Evolutionary conservation across 768 basidiomycete species (phyloP), one percentile per base, ranked within the genome.

Genomic region (Termitomyces sp.): DNA sequence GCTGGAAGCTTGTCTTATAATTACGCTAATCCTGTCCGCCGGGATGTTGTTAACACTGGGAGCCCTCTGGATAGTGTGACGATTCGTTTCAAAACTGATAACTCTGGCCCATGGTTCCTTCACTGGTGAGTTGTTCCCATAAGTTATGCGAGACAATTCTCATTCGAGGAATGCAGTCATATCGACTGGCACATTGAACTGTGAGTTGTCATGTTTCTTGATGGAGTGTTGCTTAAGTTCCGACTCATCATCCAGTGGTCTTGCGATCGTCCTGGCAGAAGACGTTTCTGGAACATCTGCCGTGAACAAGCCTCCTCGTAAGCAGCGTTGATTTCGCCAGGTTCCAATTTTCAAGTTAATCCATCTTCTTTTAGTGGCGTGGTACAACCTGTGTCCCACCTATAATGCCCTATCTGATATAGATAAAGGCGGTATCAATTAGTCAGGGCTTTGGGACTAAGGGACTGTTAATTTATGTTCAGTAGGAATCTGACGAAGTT

Each of bases 51-150:
- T 20, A 68, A 61, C 32, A 66, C 64, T 13, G 74, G 74, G 4
- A 25, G 40, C 15, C 43, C 59, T 1, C 60, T 52, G 9, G 71
- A 75, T 56, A 68, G 71, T 15, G 75, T 78, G 20, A 79, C 77
- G 13, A 72, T 88, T 43, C 76, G 83, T 29, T 85, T 83, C 68
- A 62, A 66, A n/a, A 81, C 86, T 1, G 82, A 89, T 64, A 88
- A 86, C 68, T 74, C 52, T 31, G 52, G 52, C 3, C 52, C 52
- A 2, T 53, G 52, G 52, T 45, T 53, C 35, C 44, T 53, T 6
- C 52, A 53, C 23, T 53, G 52, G 52, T 46, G 27, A 38, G 52
- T 43, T 9, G 13, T 7, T 9, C 29, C 29, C 29, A 29, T 29
- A 29, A n/a, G n/a, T 29, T 29, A 29, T 29, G 29, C n/a, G n/a